Conservation (phyloP, 768 basidiomycete species). For the Candolleomyces eurysporus region DNA sequence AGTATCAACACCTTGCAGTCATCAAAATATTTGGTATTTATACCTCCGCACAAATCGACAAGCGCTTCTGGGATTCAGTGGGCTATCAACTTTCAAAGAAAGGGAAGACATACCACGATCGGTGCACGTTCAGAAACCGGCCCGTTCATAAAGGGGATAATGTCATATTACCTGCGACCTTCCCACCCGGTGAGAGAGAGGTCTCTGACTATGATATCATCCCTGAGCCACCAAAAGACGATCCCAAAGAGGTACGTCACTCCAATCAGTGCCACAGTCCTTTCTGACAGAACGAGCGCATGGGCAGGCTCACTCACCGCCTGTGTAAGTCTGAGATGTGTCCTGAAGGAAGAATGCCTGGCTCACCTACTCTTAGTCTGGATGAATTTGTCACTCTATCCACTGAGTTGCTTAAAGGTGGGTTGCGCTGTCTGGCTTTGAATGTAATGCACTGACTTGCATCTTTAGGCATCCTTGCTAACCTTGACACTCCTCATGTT, state of each 20-base stretch:
- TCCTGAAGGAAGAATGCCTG: not conserved
- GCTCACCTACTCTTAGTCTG: slow-evolving; percentile 18
- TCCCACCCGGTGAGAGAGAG: slow-evolving; percentile 26
- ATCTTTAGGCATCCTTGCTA: slow-evolving; percentile 45
- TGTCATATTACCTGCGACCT: slow-evolving; percentile 39
- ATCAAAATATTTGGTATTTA: slow-evolving; percentile 32
- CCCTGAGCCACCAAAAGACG: slow-evolving; percentile 35
- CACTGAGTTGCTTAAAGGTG: slow-evolving; percentile 19
- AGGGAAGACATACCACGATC: slow-evolving; percentile 41
- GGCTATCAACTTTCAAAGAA: slow-evolving; percentile 29
- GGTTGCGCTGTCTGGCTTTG: not conserved
- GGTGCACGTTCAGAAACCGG: not conserved
- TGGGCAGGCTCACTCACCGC: slow-evolving; percentile 56
- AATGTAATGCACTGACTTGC: not conserved
- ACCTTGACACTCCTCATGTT: slow-evolving; percentile 39
- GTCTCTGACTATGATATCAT: slow-evolving; percentile 11
- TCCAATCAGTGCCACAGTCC: too few relatives aligned
- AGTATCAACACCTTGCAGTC: slow-evolving; percentile 16
- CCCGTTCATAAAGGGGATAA: slow-evolving; percentile 33
- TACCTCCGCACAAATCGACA: slow-evolving; percentile 30
- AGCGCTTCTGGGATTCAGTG: slow-evolving; percentile 33
- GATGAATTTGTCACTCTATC: slow-evolving; percentile 45
- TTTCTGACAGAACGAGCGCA: too few relatives aligned
- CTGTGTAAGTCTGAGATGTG: slow-evolving; percentile 39
- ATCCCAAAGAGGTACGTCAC: slow-evolving; percentile 41